A percentile compares a stretch with the other conserved stretches of the same genome.
Conservation (phyloP, 257 asterid species). For the Osmanthus fragrans region DNA sequence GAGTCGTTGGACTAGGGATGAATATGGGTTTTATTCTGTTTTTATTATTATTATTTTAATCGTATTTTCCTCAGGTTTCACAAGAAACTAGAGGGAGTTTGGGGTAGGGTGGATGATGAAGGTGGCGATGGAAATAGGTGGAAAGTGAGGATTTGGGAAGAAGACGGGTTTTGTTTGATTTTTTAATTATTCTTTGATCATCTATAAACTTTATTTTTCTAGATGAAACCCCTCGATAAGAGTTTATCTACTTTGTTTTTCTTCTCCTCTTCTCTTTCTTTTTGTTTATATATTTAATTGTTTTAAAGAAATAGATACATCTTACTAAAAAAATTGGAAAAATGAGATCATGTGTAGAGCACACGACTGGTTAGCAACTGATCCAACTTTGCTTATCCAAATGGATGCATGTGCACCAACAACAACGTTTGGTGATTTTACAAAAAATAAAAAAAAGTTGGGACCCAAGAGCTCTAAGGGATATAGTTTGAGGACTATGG, state of each 20-base stretch:
- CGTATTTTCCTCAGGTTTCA: background rate
- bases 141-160: too few relatives aligned
- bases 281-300: too few relatives aligned
- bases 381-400: background rate
- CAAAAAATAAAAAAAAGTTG: background rate
- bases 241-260: too few relatives aligned
- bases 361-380: background rate
- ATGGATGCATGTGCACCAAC: background rate
- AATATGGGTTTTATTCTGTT: background rate
- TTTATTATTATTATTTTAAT: too few relatives aligned
- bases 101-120: background rate
- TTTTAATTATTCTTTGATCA: too few relatives aligned
- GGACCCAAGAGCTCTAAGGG: background rate
- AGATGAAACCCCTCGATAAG: too few relatives aligned
- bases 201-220: too few relatives aligned
- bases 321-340: too few relatives aligned
- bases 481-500: background rate
- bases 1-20: background rate
- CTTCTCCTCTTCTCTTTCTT: too few relatives aligned
- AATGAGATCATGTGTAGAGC: background rate
- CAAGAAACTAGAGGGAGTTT: background rate
- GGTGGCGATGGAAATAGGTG: too few relatives aligned
- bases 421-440: background rate
- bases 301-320: too few relatives aligned
- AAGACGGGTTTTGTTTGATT: too few relatives aligned